These are phyloP conservation scores for Backusella luteola DNA, from an alignment of 192 early-diverging fungal species.

Conservation along the genomic window DNA sequence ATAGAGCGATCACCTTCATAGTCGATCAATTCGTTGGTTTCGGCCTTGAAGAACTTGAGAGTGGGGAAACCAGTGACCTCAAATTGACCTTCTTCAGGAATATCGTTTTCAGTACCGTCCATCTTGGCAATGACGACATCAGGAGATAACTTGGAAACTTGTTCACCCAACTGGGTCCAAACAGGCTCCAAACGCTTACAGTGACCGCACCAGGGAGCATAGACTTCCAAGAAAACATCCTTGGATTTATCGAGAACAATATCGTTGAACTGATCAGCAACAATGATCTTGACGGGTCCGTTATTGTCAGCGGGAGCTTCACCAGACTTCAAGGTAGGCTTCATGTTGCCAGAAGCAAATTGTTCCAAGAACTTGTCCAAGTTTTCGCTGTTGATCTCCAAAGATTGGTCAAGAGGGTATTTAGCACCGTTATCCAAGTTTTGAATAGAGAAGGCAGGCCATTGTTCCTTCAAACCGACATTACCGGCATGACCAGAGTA, in stretches of 20 bases:
- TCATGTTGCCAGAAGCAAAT: constrained; percentile 64
- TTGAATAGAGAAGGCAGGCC: constrained; percentile 94
- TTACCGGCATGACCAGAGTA: constrained; percentile 86
- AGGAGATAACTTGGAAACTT: constrained; percentile 29
- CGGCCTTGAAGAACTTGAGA: constrained; percentile 87
- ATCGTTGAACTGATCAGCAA: constrained; percentile 77
- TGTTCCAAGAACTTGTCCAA: constrained; percentile 64
- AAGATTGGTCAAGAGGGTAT: constrained; percentile 81
- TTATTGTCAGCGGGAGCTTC: constrained; percentile 82
- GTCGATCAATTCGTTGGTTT: constrained; percentile 73
- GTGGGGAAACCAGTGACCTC: constrained; percentile 93
- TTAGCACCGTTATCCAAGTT: constrained; percentile 70
- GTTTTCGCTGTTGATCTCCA: constrained; percentile 57
- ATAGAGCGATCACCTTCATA: constrained; percentile 84
- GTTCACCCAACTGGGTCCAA: constrained; percentile 80
- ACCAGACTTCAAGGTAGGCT: constrained; percentile 83
- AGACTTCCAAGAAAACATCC: constrained; percentile 94
- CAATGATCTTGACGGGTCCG: constrained; percentile 87
- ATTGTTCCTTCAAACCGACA: constrained; percentile 86
- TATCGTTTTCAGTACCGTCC: constrained; percentile 93
- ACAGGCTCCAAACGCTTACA: constrained; percentile 74
- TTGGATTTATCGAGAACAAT: constrained; percentile 82
- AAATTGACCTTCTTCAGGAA: constrained; percentile 69
- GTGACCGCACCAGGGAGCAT: constrained; percentile 88
- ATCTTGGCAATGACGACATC: constrained; percentile 81